phyloP scores from a whole-genome alignment of 164 flowering plant species.

The Dillenia suffruticosa region DNA sequence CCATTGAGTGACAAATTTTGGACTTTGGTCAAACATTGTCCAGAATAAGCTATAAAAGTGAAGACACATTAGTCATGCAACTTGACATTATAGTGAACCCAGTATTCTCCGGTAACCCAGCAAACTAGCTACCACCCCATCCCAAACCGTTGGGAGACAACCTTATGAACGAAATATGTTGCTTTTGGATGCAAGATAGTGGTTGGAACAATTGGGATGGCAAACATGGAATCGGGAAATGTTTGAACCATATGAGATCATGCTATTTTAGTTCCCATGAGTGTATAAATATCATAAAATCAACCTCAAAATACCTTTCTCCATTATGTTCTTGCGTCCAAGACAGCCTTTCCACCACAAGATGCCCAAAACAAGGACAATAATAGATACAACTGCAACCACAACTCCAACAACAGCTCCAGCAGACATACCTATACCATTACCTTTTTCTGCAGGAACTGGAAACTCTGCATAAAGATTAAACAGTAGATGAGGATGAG shows the following conservation, averaged over 20 bases:
- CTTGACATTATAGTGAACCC: too few relatives aligned
- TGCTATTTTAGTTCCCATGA: too few relatives aligned
- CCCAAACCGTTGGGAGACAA: too few relatives aligned
- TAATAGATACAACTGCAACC: slow-evolving; percentile 6
- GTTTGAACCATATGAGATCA: too few relatives aligned
- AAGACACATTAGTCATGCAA: too few relatives aligned
- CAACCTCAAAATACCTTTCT: slow-evolving; percentile 14
- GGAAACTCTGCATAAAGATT: slow-evolving; percentile 8
- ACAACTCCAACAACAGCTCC: slow-evolving; percentile 27
- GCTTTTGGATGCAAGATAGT: too few relatives aligned
- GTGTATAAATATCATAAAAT: too few relatives aligned
- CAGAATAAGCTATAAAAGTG: too few relatives aligned
- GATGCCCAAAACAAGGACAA: slow-evolving; percentile 19
- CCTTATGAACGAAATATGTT: too few relatives aligned
- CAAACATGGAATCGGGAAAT: not conserved
- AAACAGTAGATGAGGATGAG: not conserved
- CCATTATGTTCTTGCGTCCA: slow-evolving; percentile 6
- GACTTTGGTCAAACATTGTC: slow-evolving; percentile 4
- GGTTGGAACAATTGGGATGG: too few relatives aligned
- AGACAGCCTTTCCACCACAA: slow-evolving; percentile 30
- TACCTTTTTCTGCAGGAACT: slow-evolving; percentile 1
- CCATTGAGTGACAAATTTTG: slow-evolving; percentile 14
- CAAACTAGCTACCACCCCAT: too few relatives aligned
- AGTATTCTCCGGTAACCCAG: too few relatives aligned
- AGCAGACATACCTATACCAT: slow-evolving; percentile 7